These are phyloP conservation scores for Naganishia onofrii DNA, from an alignment of 768 basidiomycete genomes.

Conservation along the genomic window DNA sequence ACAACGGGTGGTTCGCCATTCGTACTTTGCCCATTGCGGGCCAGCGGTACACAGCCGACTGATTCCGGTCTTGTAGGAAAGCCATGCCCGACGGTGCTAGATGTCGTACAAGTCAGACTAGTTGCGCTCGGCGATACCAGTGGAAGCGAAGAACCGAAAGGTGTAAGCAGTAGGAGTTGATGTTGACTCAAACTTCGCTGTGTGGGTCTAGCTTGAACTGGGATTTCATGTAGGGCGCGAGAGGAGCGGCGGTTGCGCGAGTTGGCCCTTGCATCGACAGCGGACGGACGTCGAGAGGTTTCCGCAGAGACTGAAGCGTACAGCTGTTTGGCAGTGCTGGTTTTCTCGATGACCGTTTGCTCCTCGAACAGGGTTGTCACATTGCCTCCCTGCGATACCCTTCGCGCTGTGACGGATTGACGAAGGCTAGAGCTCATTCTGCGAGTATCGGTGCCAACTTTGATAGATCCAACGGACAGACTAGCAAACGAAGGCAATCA, in stretches of 20 bases:
- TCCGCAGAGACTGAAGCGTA: not conserved
- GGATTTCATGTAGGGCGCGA: constrained; percentile 11
- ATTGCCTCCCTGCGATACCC: constrained; percentile 3
- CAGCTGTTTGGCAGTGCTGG: not conserved
- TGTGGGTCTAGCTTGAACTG: not conserved
- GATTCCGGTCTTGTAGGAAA: not conserved
- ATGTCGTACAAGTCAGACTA: too few species aligned
- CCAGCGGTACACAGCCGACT: not conserved
- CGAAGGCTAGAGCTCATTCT: constrained; percentile 13
- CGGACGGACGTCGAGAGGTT: not conserved
- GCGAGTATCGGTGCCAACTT: not conserved
- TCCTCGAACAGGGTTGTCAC: constrained; percentile 15
- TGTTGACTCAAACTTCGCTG: constrained; percentile 22
- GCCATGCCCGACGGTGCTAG: not conserved
- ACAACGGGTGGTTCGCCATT: not conserved
- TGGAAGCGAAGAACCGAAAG: constrained; percentile 21
- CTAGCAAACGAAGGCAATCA: not conserved
- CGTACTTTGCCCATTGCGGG: not conserved
- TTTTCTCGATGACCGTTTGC: not conserved
- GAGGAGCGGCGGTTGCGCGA: constrained; percentile 11
- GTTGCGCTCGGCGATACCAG: not conserved
- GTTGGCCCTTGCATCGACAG: not conserved
- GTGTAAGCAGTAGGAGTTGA: constrained; percentile 28
- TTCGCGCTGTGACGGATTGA: constrained; percentile 7
- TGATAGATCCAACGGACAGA: not conserved